Base-by-base conservation (phyloP, 441 rosid species). In the Capsella rubella region DNA sequence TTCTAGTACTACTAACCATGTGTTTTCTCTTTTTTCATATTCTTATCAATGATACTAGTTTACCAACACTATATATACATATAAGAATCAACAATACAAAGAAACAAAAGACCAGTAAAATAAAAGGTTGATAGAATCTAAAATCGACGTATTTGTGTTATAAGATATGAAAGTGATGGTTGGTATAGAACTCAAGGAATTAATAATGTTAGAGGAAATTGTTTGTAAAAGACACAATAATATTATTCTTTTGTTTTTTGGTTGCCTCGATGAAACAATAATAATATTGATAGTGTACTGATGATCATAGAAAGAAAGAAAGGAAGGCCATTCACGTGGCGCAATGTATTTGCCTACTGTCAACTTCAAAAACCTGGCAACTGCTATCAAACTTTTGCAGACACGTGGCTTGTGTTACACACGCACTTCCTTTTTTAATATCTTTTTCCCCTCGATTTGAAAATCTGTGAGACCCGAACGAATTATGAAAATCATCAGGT, bases 331-430 rank as follows among this genome's bases (percentile, higher is more conserved):
- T 77, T 66, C 64, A 72, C 80, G 80, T 77, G 80, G 80, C 80
- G 64, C 64, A 51, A 65, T 59, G 68, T 65, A 71, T 65, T 50
- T 71, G 76, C 80, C 73, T 66, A 66, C 69, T 66, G 77, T 77
- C 80, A 65, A 77, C 64, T 77, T 77, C 76, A 77, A 32, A 34
- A 34, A 71, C 73, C 63, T 71, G 76, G 63, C 80, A 76, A 76
- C 62, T 64, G 63, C 50, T 57, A 34, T 58, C 51, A 42, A 52
- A 60, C 53, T 52, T 52, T 37, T 59, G 43, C 8, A 3, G 51
- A 77, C 77, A 77, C 73, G 77, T 77, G 80, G 37, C 31, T 8
- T 51, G 4, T 55, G 59, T 57, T 25, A 43, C 65, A 64, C 72
- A 65, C 71, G 71, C 71, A 57, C 50, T 50, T 50, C 55, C 4